Conservation (phyloP, 257 asterid genomes). For the Nicotiana obtusifolia region DNA sequence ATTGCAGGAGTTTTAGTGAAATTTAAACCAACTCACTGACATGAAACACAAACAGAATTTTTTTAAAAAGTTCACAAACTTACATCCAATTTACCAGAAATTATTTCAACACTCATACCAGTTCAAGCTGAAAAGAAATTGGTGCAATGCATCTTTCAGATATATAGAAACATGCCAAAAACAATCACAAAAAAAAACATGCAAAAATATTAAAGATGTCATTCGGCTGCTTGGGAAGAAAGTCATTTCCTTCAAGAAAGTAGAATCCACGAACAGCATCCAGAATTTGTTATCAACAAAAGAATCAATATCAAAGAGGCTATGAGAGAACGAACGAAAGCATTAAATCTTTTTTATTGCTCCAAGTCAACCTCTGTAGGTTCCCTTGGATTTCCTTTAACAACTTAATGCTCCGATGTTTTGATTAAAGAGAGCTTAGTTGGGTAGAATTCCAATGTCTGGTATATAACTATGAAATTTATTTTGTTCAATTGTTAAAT, state of each 20-base stretch:
- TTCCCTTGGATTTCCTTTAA: neutral
- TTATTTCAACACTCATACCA: neutral
- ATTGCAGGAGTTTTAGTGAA: neutral
- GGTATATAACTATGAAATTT: neutral
- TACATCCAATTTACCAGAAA: neutral
- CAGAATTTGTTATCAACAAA: neutral
- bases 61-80: neutral
- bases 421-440: neutral
- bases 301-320: neutral
- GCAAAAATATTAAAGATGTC: neutral
- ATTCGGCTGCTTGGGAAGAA: neutral
- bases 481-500: neutral
- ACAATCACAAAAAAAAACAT: neutral
- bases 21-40: conserved; percentile 5
- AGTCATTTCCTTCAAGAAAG: conserved; percentile 1
- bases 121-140: neutral
- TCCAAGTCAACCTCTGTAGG: neutral
- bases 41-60: conserved; percentile 8
- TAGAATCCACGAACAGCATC: neutral
- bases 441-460: neutral
- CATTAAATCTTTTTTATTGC: neutral
- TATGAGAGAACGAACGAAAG: neutral
- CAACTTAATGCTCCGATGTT: neutral
- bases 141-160: conserved; percentile 4
- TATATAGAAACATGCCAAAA: neutral